These are phyloP conservation scores for Mycena kentingensis DNA, from an alignment of 768 basidiomycete genomes.

Conservation along the genomic window DNA sequence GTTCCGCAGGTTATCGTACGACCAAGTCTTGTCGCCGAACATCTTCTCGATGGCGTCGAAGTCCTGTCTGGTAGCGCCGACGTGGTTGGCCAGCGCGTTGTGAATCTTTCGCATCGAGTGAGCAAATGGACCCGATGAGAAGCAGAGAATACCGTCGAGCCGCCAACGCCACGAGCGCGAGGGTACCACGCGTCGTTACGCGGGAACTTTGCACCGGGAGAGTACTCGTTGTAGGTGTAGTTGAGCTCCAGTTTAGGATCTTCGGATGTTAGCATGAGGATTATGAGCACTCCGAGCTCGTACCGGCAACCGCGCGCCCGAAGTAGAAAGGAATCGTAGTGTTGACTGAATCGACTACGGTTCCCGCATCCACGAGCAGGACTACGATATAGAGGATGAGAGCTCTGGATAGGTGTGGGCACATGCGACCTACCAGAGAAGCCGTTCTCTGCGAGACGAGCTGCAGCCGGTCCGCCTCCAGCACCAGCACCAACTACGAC, in stretches of 20 bases:
- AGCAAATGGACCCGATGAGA: background rate
- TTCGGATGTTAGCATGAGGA: constrained; percentile 6
- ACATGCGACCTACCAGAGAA: constrained; percentile 24
- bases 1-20: constrained; percentile 31
- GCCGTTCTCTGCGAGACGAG: constrained; percentile 28
- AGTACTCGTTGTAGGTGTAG: constrained; percentile 33
- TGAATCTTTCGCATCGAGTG: constrained; percentile 22
- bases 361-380: constrained; percentile 33
- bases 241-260: constrained; percentile 31
- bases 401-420: background rate
- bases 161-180: constrained; percentile 31
- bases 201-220: constrained; percentile 27
- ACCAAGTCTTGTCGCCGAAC: constrained; percentile 33
- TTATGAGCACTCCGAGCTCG: background rate
- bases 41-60: constrained; percentile 29
- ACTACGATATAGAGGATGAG: constrained; percentile 18
- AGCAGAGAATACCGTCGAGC: constrained; percentile 28
- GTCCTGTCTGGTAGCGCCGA: constrained; percentile 27
- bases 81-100: constrained; percentile 34
- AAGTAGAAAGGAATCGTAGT: constrained; percentile 32
- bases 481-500: constrained; percentile 32
- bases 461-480: constrained; percentile 31
- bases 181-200: constrained; percentile 34
- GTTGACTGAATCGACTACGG: constrained; percentile 29
- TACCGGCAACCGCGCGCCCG: constrained; percentile 30